These are phyloP conservation scores for Medicago lupulina DNA, from an alignment of 306 rosid species.

Conservation along the genomic window DNA sequence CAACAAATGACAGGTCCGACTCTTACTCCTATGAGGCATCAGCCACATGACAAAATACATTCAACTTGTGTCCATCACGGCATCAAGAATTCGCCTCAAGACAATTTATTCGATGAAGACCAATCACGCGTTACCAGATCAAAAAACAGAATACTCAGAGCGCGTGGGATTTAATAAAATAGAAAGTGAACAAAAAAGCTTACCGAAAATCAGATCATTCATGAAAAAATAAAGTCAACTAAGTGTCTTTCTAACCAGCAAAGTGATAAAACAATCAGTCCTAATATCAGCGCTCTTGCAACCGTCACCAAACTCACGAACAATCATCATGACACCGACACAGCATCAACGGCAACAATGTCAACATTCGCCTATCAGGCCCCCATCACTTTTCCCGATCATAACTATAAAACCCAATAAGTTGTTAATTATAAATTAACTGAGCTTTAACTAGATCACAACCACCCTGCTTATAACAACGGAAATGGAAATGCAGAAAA, in stretches of 20 bases:
- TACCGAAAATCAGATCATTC: conserved; percentile 62
- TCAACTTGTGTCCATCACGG: conserved; percentile 59
- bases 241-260: conserved; percentile 66
- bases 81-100: conserved; percentile 49
- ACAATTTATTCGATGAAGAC: conserved; percentile 18
- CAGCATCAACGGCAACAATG: conserved; percentile 74
- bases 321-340: conserved; percentile 72
- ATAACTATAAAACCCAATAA: conserved; percentile 88
- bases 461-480: conserved; percentile 26
- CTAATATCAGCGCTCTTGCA: conserved; percentile 75
- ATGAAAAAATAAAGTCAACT: conserved; percentile 53
- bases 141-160: conserved; percentile 52
- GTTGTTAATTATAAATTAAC: conserved; percentile 55
- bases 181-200: conserved; percentile 52
- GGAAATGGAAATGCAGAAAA: conserved; percentile 33
- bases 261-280: conserved; percentile 61
- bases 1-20: conserved; percentile 56
- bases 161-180: conserved; percentile 46
- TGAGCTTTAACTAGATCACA: conserved; percentile 36
- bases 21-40: conserved; percentile 54
- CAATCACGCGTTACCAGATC: conserved; percentile 49
- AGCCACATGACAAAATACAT: conserved; percentile 55
- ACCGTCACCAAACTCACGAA: conserved; percentile 72
- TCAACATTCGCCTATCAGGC: conserved; percentile 70
- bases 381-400: conserved; percentile 67